Base-by-base conservation (phyloP, 139 green algal genomes). In the Tetradesmus lagerheimii region DNA sequence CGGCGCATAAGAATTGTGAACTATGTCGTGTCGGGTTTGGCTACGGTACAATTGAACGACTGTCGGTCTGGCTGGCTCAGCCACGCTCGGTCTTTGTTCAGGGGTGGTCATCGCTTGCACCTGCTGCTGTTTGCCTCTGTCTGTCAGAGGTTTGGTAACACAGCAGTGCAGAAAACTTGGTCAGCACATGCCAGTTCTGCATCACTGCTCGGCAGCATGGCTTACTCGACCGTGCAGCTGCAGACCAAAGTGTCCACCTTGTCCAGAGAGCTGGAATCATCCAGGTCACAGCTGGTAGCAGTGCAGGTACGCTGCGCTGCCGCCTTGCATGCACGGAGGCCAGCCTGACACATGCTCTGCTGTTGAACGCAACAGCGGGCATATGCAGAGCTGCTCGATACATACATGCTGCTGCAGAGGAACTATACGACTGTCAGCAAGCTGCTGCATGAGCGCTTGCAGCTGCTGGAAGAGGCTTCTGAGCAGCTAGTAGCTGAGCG, bases 401-500 rank as follows among this genome's bases (percentile, higher is more conserved):
- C 76, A 11, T 16, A 29, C 9, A 1, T 47, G 76, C 14, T 45
- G 76, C 37, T 78, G 67, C 67, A 80, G 50, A 29, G 83, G 5
- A 88, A 88, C 41, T 88, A 88, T 39, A 23, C 25, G 1, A 41
- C 83, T 41, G 64, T 88, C 14, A 66, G 38, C 38, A 62, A 43
- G 15, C 37, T 88, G 14, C 38, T 88, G 25, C 83, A 88, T 41
- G n/a, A 43, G 37, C 37, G 38, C 14, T 20, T 37, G 23, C 45
- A 80, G 64, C 57, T 50, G 64, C 23, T 66, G 9, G 83, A 80
- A 15, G 37, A 88, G n/a, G 62, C 38, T 3, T 80, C 64, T 27
- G 38, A 80, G 64, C 83, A 80, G 27, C 38, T 80, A 14, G 25
- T 43, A 1, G 38, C 38, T 5, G 83, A 88, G 64, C 78, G 78